phyloP scores from a whole-genome alignment of 2,329 filamentous ascomycete species.

The Myriosclerotinia scirpicola region DNA sequence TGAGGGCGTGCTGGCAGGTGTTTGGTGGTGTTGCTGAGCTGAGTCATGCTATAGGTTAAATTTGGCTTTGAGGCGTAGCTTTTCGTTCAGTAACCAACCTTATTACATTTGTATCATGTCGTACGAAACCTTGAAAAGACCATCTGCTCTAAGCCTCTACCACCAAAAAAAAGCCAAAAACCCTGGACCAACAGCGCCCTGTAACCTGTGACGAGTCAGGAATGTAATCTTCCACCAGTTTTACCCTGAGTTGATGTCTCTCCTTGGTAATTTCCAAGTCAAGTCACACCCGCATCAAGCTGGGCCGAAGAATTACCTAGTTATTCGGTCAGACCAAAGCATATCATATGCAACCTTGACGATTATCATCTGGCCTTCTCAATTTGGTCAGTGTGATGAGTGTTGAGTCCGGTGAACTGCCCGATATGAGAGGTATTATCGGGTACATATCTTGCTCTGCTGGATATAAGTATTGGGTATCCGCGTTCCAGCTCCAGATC shows the following conservation, averaged over 20 bases:
- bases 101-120: background rate
- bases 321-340: background rate
- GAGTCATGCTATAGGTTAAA: background rate
- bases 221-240: slow-evolving; percentile 1
- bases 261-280: background rate
- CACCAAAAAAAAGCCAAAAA: background rate
- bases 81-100: background rate
- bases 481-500: background rate
- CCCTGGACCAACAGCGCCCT: background rate
- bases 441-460: background rate
- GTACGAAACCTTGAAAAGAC: background rate
- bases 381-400: slow-evolving; percentile 3
- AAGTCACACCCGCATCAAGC: slow-evolving; percentile 17
- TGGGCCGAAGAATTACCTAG: slow-evolving; percentile 8
- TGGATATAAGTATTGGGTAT: slow-evolving; percentile 17
- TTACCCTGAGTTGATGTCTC: background rate
- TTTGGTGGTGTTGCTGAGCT: slow-evolving; percentile 4
- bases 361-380: slow-evolving; percentile 23
- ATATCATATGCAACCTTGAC: background rate
- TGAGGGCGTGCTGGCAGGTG: background rate
- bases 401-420: slow-evolving; percentile 5
- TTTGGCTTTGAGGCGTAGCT: background rate
- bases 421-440: background rate
- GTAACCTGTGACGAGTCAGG: slow-evolving; percentile 13
- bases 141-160: background rate